These are phyloP conservation scores for Stereum hirsutum DNA, from an alignment of 1,284 basidiomycete genomes.

Conservation along the genomic window DNA sequence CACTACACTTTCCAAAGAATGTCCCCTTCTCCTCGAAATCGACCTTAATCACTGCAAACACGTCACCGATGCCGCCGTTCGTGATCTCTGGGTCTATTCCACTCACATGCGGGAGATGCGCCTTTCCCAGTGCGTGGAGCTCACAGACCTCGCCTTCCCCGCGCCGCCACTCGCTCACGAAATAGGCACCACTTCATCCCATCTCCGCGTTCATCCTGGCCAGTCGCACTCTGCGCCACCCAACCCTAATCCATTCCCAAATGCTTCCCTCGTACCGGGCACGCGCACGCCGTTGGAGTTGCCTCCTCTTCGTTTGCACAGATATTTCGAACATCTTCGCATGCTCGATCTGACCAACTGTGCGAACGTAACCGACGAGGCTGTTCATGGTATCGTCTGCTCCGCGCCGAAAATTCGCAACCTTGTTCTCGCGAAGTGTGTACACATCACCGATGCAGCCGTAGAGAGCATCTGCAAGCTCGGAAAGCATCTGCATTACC, in stretches of 20 bases:
- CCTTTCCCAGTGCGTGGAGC: slow-evolving; percentile 69
- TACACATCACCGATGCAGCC: slow-evolving; percentile 75
- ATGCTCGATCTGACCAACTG: slow-evolving; percentile 90
- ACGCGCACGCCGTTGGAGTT: slow-evolving; percentile 38
- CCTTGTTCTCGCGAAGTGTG: slow-evolving; percentile 89
- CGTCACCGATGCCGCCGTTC: slow-evolving; percentile 73
- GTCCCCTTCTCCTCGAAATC: slow-evolving; percentile 88
- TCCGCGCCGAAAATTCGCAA: slow-evolving; percentile 89
- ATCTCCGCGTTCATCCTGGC: too few relatives aligned
- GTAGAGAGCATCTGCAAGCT: slow-evolving; percentile 83
- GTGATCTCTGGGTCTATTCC: slow-evolving; percentile 79
- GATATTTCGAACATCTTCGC: slow-evolving; percentile 72
- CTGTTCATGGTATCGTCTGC: slow-evolving; percentile 83
- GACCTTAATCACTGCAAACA: slow-evolving; percentile 82
- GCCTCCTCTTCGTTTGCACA: slow-evolving; percentile 52
- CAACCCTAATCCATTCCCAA: slow-evolving; percentile 40
- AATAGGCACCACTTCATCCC: background rate
- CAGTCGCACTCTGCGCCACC: slow-evolving; percentile 12
- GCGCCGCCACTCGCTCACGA: slow-evolving; percentile 36
- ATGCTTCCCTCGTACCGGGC: slow-evolving; percentile 18
- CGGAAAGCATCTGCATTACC: slow-evolving; percentile 89
- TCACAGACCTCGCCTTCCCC: slow-evolving; percentile 88
- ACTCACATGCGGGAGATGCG: slow-evolving; percentile 87
- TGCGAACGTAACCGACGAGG: slow-evolving; percentile 75
- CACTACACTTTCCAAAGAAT: slow-evolving; percentile 70